Base-by-base conservation (phyloP, 768 basidiomycete species). In the Pleurotus citrinopileatus region DNA sequence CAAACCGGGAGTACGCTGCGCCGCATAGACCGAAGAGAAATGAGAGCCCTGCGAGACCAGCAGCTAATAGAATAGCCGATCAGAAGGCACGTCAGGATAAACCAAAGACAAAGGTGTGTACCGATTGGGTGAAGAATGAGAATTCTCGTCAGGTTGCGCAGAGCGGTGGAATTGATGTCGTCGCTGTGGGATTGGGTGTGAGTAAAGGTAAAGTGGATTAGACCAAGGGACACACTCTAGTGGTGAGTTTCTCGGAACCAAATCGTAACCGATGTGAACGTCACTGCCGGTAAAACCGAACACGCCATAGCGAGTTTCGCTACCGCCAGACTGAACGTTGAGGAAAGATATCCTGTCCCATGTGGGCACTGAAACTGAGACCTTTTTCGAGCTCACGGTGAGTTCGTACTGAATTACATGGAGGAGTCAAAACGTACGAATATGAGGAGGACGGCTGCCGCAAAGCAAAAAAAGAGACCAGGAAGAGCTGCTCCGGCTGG, bases 71-170 rank as follows among this genome's bases (percentile, higher is more conserved):
- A 37, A 51, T 55, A 43, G 48, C 19, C 52, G 26, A 47, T 9
- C 36, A 22, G 15, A 1, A 2, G 15, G 45, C 15, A 1, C 17
- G 23, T 4, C 7, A 20, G 55, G 37, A 25, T 42, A 27, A 23
- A 48, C 37, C 13, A 61, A 13, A 29, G 57, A 56, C 19, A 2
- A 19, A 36, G 26, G 45, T 48, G 67, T 76, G 56, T 60, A 84
- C 86, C 87, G 60, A 94, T 84, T 27, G 91, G 90, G 66, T 92
- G 87, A 22, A 94, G 77, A 59, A 94, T 84, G 54, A 94, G 76
- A 12, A 78, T 73, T 65, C 72, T 79, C 13, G 91, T 92, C 56
- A 94, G 81, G 64, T 86, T 86, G 63, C 83, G 78, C 34, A 91
- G 73, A 36, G 81, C 68, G 4, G 58, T 62, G 8, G 78, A 78